Evolutionary conservation across 176 grass and related monocot species (phyloP).

Genomic region (barley (Hordeum vulgare)): MorexV3_pseudomolecules_assembly NC_058522.1:490757217-490757716

Average conservation of each 20-base stretch:
- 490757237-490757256: not conserved
- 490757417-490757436: not conserved
- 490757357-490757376: not conserved
- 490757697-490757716: too few species aligned
- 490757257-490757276: too few species aligned
- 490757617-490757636: not conserved
- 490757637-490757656: too few species aligned
- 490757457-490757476: not conserved
- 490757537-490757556: not conserved
- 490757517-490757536: not conserved
- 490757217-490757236: slow-evolving; percentile 63
- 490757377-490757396: not conserved
- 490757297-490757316: too few species aligned
- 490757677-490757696: too few species aligned
- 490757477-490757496: not conserved
- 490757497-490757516: not conserved
- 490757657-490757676: too few species aligned
- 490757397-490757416: not conserved
- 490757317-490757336: not conserved
- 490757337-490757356: slow-evolving; percentile 25
- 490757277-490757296: too few species aligned
- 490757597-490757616: not conserved
- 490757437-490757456: not conserved
- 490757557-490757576: not conserved
- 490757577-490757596: not conserved